Evolutionary conservation across 1,139 yeast genomes (phyloP).

Genomic region (Suhomyces bribrorum): DNA sequence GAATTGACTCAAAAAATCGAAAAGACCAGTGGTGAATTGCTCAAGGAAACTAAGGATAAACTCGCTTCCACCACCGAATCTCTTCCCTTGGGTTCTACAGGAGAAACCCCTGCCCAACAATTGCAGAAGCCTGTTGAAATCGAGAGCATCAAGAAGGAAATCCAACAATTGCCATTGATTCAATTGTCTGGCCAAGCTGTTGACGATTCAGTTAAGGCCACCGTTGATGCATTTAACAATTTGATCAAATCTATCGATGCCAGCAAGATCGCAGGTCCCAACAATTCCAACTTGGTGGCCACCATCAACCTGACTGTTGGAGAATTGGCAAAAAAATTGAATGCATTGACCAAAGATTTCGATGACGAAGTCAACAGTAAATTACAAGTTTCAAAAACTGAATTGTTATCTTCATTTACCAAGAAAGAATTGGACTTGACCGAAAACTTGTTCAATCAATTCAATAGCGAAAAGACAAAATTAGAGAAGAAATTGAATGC

Average conservation of each 20-base stretch:
- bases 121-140: constrained; percentile 46
- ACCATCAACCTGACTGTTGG: constrained; percentile 34
- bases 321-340: constrained; percentile 35
- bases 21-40: constrained; percentile 36
- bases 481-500: constrained; percentile 64
- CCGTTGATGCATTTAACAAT: constrained; percentile 53
- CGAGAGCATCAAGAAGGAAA: constrained; percentile 36
- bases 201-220: constrained; percentile 49
- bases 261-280: constrained; percentile 25
- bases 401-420: constrained; percentile 59
- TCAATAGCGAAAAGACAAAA: constrained; percentile 55
- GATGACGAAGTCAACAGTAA: constrained; percentile 42
- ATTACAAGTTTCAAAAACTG: constrained; percentile 45
- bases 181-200: constrained; percentile 28
- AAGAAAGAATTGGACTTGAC: constrained; percentile 55
- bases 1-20: constrained; percentile 38
- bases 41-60: constrained; percentile 41
- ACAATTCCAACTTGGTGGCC: constrained; percentile 33
- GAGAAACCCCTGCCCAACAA: constrained; percentile 47
- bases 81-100: constrained; percentile 27
- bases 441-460: constrained; percentile 49
- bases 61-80: constrained; percentile 17
- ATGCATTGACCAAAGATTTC: constrained; percentile 40
- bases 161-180: constrained; percentile 40
- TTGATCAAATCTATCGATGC: constrained; percentile 53